These are phyloP conservation scores for Euphorbia tirucalli DNA, from an alignment of 345 rosid species.

Conservation along the genomic window DNA sequence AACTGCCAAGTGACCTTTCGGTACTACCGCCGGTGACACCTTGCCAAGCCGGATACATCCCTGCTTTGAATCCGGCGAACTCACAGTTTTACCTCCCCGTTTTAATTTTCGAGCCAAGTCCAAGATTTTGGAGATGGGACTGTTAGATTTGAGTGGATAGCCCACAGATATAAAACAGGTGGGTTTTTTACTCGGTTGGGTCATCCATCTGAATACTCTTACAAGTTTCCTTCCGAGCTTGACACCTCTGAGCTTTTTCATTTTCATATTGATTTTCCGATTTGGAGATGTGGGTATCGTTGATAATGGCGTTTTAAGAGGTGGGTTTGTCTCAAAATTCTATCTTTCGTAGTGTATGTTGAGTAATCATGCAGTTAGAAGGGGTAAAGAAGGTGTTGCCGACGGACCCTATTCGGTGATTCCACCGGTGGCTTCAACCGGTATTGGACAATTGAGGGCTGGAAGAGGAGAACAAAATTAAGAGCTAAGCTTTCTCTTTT, in stretches of 20 bases:
- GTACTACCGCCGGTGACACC: conserved; percentile 38
- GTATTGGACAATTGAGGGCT: too few species aligned
- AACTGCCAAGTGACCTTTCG: conserved; percentile 74
- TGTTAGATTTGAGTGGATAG: conserved; percentile 13
- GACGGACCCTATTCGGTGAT: neutral
- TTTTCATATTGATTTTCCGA: conserved; percentile 31
- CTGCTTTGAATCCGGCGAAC: conserved; percentile 27
- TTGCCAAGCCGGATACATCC: conserved; percentile 43
- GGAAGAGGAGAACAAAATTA: too few species aligned
- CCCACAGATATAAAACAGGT: neutral
- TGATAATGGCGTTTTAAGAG: neutral
- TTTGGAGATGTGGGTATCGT: neutral
- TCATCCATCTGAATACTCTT: conserved; percentile 44
- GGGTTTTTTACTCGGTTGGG: conserved; percentile 35
- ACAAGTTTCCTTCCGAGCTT: conserved; percentile 45
- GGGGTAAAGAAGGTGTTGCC: neutral
- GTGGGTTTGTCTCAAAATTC: neutral
- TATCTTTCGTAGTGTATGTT: neutral
- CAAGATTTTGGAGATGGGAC: too few species aligned
- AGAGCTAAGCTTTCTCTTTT: too few species aligned
- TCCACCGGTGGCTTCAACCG: too few species aligned
- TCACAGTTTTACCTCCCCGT: conserved; percentile 40
- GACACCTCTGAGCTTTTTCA: conserved; percentile 54
- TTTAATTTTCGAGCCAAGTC: conserved; percentile 34
- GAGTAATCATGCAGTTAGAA: neutral